Evolutionary conservation across 345 rosid genomes (phyloP), one percentile per base, ranked within the genome.

Genomic region (Salix udensis): DNA sequence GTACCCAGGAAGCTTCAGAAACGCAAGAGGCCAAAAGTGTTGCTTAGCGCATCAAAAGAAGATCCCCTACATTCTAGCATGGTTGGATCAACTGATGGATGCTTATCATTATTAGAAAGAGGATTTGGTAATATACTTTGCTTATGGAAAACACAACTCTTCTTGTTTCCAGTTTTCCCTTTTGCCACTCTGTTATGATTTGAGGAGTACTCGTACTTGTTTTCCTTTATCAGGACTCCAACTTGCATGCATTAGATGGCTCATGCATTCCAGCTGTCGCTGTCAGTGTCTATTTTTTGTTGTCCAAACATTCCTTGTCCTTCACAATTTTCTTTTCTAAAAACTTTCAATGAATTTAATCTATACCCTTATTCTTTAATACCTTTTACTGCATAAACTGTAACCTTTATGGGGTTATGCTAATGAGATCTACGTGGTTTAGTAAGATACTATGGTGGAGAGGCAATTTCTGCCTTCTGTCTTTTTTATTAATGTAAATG

Each of bases 101-200:
- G 92, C 80, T 83, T 94, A 71, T 91, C 94, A 42, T 79, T 91
- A 74, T 85, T 96, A 87, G 92, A 92, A 86, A 90, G 81, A 82
- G 89, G 88, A 77, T 81, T 83, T 82, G 93, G 99, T 96, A 88
- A 71, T 66, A 53, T 62, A 36, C 71, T 13, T 18, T 71, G 76
- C 36, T 75, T 34, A 64, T 71, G n/a, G 52, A 73, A 52, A 30
- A 69, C 13, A 21, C 46, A 42, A 10, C 39, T 68, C 39, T 68
- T 19, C 16, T 13, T 75, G 9, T 36, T 42, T 65, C 24, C 53
- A 23, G 14, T 21, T 39, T 61, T 24, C 23, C 53, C 31, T 26
- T 8, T 58, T 28, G 8, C 28, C 39, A 31, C n/a, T 14, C 36
- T 31, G 18, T 11, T 31, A 48, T 50, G 40, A 62, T 42, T 16